These are phyloP conservation scores for Antrodiella citrinella DNA, from an alignment of 768 basidiomycete genomes.

Conservation along the genomic window DNA sequence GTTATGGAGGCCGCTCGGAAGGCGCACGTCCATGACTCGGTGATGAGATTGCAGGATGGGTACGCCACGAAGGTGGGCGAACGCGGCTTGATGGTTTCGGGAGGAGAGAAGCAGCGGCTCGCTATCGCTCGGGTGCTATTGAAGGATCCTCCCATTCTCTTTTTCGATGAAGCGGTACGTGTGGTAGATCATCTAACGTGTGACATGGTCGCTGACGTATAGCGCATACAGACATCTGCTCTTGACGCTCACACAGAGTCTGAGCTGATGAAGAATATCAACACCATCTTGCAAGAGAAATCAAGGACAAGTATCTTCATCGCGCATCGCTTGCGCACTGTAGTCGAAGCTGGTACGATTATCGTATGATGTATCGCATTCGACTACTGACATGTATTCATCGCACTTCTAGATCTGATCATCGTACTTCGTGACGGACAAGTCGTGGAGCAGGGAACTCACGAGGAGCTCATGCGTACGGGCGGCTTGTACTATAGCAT, in stretches of 20 bases:
- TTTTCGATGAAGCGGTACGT: slow-evolving; percentile 96
- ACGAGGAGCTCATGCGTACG: slow-evolving; percentile 69
- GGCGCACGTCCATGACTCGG: slow-evolving; percentile 81
- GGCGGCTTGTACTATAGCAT: slow-evolving; percentile 72
- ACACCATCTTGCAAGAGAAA: slow-evolving; percentile 65
- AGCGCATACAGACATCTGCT: slow-evolving; percentile 70
- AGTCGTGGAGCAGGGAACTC: slow-evolving; percentile 90
- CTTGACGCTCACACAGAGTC: slow-evolving; percentile 92
- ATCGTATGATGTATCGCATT: neutral
- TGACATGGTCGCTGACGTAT: neutral
- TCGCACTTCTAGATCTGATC: slow-evolving; percentile 59
- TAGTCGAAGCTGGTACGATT: slow-evolving; percentile 73
- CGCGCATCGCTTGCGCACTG: slow-evolving; percentile 84
- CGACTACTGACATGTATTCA: neutral
- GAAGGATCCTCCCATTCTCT: slow-evolving; percentile 92
- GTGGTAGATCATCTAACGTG: too few relatives aligned
- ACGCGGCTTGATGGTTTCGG: slow-evolving; percentile 95
- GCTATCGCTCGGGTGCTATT: slow-evolving; percentile 89
- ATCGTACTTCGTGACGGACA: slow-evolving; percentile 89
- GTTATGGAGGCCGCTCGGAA: slow-evolving; percentile 76
- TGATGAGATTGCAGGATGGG: slow-evolving; percentile 74
- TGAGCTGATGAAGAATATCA: slow-evolving; percentile 93
- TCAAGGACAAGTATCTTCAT: slow-evolving; percentile 93
- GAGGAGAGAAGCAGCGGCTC: slow-evolving; percentile 95
- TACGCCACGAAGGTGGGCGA: slow-evolving; percentile 93